These are phyloP conservation scores for Penicillium malachiteum DNA, from an alignment of 495 filamentous ascomycete species.

Conservation along the genomic window DNA sequence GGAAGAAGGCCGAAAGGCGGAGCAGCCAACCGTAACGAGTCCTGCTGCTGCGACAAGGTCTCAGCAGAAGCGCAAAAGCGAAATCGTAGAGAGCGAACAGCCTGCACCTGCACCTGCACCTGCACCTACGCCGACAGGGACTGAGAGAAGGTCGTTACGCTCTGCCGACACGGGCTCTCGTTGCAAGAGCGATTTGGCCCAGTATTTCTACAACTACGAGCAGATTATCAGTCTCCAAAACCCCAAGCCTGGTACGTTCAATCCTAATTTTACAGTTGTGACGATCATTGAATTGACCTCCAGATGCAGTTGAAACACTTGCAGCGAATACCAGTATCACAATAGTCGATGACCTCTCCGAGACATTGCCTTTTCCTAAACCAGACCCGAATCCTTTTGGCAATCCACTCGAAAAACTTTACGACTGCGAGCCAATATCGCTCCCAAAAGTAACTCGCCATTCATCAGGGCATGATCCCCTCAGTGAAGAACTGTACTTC, in stretches of 20 bases:
- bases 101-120: background rate
- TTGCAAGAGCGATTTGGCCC: conserved; percentile 82
- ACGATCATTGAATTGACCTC: background rate
- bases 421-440: conserved; percentile 33
- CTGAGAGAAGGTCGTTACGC: conserved; percentile 47
- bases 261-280: background rate
- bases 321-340: conserved; percentile 42
- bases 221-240: conserved; percentile 81
- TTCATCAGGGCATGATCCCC: conserved; percentile 51
- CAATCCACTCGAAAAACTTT: conserved; percentile 41
- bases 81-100: background rate
- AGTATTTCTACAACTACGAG: conserved; percentile 89
- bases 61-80: conserved; percentile 10
- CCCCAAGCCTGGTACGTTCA: conserved; percentile 63
- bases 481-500: conserved; percentile 66
- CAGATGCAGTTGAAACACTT: conserved; percentile 41
- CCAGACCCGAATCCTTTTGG: conserved; percentile 32
- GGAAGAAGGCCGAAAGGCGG: background rate
- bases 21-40: background rate
- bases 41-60: conserved; percentile 4
- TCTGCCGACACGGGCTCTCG: conserved; percentile 54
- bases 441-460: conserved; percentile 18
- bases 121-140: background rate
- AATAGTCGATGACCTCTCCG: conserved; percentile 45
- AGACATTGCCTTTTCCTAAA: conserved; percentile 21